Base-by-base conservation (phyloP, 2,329 filamentous ascomycete species). In the Colletotrichum theobromicola region DNA sequence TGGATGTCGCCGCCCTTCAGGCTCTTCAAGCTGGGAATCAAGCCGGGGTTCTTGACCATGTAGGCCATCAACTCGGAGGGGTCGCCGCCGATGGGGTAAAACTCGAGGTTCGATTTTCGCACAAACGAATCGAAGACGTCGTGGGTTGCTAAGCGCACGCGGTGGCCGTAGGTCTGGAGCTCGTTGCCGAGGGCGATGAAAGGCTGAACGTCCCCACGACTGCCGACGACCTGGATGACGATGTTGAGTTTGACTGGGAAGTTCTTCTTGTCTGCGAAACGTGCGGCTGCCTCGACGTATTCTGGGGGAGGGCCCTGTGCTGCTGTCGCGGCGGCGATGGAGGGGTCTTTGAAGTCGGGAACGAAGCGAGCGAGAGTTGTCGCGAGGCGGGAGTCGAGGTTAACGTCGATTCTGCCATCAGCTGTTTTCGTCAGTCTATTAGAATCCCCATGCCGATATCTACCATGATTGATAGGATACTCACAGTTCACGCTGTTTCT, bases 21-120 rank as follows among this genome's bases (percentile, higher is more conserved):
- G 50, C 76, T 80, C 35, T 77, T 73, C 67, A 82, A 53, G 21
- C 76, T 78, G 12, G 81, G 81, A 8, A 82, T 78, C 4, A 82
- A 60, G 1, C 80, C 78, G 5, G 80, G 80, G 35, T 80, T 80
- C 55, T 78, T 78, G 28, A 81, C 79, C 79, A 81, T 82, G 70
- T 79, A 81, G 12, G 78, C 77, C 79, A 79, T 86, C 50, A 85
- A 78, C 70, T 85, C 83, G 12, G 85, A 82, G 1, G 89, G 88
- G 67, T 90, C 85, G 3, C 89, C 89, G 5, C 89, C 89, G n/a
- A 91, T 89, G 1, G 84, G 82, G 75, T 85, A 90, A 76, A 90
- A 90, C 71, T 90, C 88, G 3, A 91, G 80, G 0, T 85, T 86
- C 5, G 85, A 82, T 12, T 85, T 80, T 13, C 83, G 80, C 1